These are phyloP conservation scores for Candida patagonica DNA, from an alignment of 805 yeast species.

Conservation along the genomic window DNA sequence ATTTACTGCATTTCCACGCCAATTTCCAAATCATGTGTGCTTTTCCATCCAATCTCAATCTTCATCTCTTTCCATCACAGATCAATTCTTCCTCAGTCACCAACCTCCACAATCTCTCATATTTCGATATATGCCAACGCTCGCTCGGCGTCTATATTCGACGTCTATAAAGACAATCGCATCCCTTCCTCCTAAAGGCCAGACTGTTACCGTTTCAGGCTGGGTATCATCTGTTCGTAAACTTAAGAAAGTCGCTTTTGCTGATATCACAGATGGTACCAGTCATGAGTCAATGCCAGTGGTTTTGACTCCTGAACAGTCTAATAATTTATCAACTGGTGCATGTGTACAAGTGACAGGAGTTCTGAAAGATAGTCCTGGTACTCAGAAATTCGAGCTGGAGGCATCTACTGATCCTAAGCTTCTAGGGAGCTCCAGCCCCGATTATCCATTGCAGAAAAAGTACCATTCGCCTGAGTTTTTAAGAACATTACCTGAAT, in stretches of 20 bases:
- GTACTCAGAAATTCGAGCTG: constrained; percentile 49
- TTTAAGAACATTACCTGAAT: constrained; percentile 63
- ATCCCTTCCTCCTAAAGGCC: background rate
- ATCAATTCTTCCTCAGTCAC: too few species aligned
- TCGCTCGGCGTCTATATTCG: background rate
- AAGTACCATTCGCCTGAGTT: constrained; percentile 58
- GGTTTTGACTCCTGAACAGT: constrained; percentile 29
- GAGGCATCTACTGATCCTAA: constrained; percentile 27
- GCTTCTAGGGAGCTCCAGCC: constrained; percentile 53
- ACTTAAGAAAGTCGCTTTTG: constrained; percentile 68
- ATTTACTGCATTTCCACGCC: too few species aligned
- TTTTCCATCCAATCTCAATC: too few species aligned
- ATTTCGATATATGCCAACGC: too few species aligned
- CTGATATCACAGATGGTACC: constrained; percentile 77
- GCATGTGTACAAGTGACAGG: constrained; percentile 39
- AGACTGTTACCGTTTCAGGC: constrained; percentile 47
- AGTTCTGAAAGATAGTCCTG: constrained; percentile 36
- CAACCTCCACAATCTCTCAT: too few species aligned
- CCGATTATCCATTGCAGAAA: constrained; percentile 74
- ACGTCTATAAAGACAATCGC: background rate
- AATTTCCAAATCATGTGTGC: too few species aligned
- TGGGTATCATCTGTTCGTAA: constrained; percentile 65
- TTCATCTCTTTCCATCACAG: too few species aligned
- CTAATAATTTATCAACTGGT: constrained; percentile 33
- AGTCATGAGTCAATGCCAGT: constrained; percentile 46